A percentile compares a stretch with the other conserved stretches of the same genome.
These are phyloP conservation scores for Phaffia australis DNA, from an alignment of 768 basidiomycete species.

Conservation along the genomic window DNA sequence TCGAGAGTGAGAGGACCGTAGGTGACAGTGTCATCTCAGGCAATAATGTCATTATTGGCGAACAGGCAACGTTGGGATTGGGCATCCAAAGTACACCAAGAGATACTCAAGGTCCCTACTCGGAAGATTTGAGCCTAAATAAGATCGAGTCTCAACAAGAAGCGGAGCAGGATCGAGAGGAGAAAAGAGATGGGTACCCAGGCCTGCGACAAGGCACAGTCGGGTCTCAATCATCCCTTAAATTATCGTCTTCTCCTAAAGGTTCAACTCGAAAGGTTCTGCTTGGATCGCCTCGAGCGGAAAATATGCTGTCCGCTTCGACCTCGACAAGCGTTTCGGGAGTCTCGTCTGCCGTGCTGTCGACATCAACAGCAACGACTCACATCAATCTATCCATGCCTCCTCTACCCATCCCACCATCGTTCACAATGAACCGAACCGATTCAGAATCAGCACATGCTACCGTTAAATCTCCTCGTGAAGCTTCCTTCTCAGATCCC, in stretches of 20 bases:
- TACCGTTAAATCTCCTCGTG: conserved; percentile 9
- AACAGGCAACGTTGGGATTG: too few species aligned
- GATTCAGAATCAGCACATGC: too few species aligned
- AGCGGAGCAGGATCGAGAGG: too few species aligned
- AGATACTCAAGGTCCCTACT: too few species aligned
- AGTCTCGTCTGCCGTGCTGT: not conserved
- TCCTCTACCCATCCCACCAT: conserved; percentile 17
- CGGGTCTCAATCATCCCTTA: not conserved
- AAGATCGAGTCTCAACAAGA: too few species aligned
- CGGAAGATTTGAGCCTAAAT: too few species aligned
- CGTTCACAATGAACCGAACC: not conserved
- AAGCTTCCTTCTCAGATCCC: conserved; percentile 6
- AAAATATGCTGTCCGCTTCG: not conserved
- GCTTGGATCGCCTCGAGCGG: not conserved
- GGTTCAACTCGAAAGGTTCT: not conserved
- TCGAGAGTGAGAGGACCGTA: too few species aligned
- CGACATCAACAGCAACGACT: not conserved
- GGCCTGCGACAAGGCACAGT: too few species aligned
- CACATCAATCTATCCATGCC: conserved; percentile 2
- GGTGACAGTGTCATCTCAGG: too few species aligned
- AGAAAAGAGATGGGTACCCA: too few species aligned
- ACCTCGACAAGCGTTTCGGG: not conserved
- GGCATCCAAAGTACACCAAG: too few species aligned
- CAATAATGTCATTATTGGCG: too few species aligned
- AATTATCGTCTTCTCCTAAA: not conserved